These are phyloP conservation scores for Pseudocercospora vitis DNA, from an alignment of 2,329 filamentous ascomycete genomes.

Conservation along the genomic window DNA sequence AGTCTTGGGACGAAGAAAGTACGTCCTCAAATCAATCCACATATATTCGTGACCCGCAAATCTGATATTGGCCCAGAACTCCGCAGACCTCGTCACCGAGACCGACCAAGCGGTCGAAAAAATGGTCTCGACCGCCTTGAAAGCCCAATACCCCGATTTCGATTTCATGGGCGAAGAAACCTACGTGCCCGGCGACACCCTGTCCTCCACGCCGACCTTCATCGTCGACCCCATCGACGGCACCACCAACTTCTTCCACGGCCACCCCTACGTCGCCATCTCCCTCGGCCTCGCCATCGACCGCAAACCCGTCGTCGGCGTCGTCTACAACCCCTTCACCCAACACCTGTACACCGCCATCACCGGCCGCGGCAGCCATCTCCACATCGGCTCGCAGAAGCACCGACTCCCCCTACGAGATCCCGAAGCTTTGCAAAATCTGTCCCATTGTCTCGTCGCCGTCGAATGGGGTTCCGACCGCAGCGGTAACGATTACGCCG, in stretches of 20 bases:
- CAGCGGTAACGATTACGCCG: conserved; percentile 65
- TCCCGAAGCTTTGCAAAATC: conserved; percentile 55
- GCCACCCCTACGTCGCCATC: conserved; percentile 72
- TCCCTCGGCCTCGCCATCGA: conserved; percentile 70
- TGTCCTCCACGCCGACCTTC: conserved; percentile 71
- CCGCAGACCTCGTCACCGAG: conserved; percentile 63
- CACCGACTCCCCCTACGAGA: conserved; percentile 49
- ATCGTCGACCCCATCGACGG: conserved; percentile 82
- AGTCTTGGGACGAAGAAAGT: conserved; percentile 47
- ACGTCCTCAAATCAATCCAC: too few species aligned
- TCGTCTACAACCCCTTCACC: conserved; percentile 79
- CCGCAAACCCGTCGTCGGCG: conserved; percentile 64
- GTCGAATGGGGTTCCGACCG: conserved; percentile 73
- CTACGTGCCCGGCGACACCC: conserved; percentile 62
- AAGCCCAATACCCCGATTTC: conserved; percentile 54
- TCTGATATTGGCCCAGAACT: too few species aligned
- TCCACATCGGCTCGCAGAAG: conserved; percentile 35
- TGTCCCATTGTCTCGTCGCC: conserved; percentile 65
- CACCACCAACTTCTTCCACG: conserved; percentile 78
- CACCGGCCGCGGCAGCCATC: conserved; percentile 64
- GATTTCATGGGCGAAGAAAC: conserved; percentile 76
- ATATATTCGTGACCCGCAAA: too few species aligned
- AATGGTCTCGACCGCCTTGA: conserved; percentile 55
- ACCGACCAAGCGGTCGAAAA: conserved; percentile 63
- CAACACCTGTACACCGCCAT: conserved; percentile 68